Evolutionary conservation across 306 rosid species (phyloP).

Genomic region (Purshia tridentata): DNA sequence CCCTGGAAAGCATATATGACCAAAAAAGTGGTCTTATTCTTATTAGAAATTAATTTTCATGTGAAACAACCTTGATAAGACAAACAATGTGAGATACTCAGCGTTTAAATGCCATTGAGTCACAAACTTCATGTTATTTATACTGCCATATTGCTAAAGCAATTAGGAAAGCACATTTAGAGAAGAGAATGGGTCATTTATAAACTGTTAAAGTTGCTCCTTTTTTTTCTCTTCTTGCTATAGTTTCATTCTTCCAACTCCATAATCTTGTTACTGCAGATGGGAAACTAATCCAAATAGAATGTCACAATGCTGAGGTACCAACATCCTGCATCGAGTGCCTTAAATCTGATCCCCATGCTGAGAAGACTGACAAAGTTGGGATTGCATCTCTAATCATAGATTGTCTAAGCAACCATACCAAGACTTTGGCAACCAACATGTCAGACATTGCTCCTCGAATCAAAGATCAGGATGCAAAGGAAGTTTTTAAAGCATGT

Average conservation of each 20-base stretch:
- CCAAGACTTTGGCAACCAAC: constrained; percentile 8
- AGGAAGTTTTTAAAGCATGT: neutral
- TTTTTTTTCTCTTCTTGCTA: constrained; percentile 21
- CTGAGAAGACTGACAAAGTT: neutral
- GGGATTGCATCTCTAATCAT: constrained; percentile 14
- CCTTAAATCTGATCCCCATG: neutral
- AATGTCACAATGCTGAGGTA: constrained; percentile 19
- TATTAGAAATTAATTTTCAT: too few relatives aligned
- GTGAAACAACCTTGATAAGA: too few relatives aligned
- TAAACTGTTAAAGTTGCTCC: neutral
- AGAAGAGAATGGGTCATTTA: constrained; percentile 17
- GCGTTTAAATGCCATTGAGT: neutral
- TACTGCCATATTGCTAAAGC: neutral
- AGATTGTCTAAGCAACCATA: constrained; percentile 16
- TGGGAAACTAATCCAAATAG: constrained; percentile 5
- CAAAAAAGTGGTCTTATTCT: too few relatives aligned
- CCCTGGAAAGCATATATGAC: too few relatives aligned
- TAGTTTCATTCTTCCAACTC: neutral
- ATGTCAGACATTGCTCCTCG: constrained; percentile 12
- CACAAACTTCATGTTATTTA: neutral
- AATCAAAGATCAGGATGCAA: neutral
- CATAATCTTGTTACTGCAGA: constrained; percentile 18
- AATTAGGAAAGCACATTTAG: neutral
- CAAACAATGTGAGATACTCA: neutral
- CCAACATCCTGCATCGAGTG: constrained; percentile 24